A percentile compares a stretch with the other conserved stretches of the same genome.
phyloP scores from a whole-genome alignment of 208 protist species.

The Trypanosoma rangeli region DNA sequence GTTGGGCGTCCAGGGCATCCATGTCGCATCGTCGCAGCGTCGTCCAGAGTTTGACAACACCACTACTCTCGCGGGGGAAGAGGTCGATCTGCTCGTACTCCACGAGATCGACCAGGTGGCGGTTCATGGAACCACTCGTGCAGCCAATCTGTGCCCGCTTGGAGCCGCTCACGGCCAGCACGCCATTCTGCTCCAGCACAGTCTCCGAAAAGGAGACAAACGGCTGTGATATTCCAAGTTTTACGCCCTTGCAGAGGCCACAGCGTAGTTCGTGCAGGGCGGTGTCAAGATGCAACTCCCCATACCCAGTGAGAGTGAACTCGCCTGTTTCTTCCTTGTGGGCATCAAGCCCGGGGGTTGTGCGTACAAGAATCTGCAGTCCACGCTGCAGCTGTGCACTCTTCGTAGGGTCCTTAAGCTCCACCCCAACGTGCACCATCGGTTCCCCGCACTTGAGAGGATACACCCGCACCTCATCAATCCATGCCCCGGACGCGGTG shows the following conservation, averaged over 20 bases:
- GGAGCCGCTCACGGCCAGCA: conserved; percentile 66
- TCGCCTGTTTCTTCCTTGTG: conserved; percentile 98
- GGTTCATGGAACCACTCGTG: conserved; percentile 42
- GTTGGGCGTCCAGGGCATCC: conserved; percentile 95
- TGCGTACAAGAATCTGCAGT: conserved; percentile 91
- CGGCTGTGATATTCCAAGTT: conserved; percentile 92
- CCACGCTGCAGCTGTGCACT: conserved; percentile 94
- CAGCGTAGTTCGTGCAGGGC: conserved; percentile 96
- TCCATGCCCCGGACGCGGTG: conserved; percentile 30
- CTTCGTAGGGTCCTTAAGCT: conserved; percentile 96
- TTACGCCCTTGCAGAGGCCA: conserved; percentile 52
- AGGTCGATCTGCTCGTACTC: conserved; percentile 57
- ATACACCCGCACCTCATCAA: conserved; percentile 45
- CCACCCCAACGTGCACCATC: conserved; percentile 95
- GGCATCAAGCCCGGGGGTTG: conserved; percentile 88
- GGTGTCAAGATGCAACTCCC: conserved; percentile 99
- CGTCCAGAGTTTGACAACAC: conserved; percentile 44
- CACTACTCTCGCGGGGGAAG: conserved; percentile 24
- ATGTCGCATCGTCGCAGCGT: conserved; percentile 89
- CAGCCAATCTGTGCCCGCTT: conserved; percentile 47
- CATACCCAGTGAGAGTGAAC: conserved; percentile 97
- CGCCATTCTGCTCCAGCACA: conserved; percentile 89
- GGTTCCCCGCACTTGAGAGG: conserved; percentile 35
- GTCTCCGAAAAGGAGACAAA: conserved; percentile 98
- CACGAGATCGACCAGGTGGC: conserved; percentile 42